A percentile compares a stretch with the other conserved stretches of the same genome.
Conservation (phyloP, 73 alveolate species). For the Symbiodinium natans region DNA sequence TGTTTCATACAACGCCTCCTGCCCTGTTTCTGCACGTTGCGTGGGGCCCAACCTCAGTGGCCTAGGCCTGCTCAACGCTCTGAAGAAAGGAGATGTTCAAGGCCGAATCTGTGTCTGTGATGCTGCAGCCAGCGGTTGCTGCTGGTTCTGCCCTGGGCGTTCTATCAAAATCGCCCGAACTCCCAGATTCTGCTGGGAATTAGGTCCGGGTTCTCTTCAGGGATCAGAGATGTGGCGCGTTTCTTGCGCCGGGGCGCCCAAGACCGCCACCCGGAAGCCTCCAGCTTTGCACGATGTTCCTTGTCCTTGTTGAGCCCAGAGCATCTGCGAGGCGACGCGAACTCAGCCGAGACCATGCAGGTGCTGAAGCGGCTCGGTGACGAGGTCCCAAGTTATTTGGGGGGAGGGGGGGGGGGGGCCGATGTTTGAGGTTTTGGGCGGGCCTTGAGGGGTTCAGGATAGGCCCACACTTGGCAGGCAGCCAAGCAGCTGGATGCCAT, state of each 20-base stretch:
- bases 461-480: neutral
- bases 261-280: no score
- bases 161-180: neutral
- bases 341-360: conserved; percentile 14
- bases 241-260: no score
- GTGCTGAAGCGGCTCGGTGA: conserved; percentile 33
- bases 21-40: neutral
- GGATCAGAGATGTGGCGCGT: no score
- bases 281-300: no score
- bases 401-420: no score
- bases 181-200: no score
- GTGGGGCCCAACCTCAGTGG: neutral
- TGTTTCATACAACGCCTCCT: neutral
- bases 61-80: neutral
- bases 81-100: neutral
- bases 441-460: neutral
- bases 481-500: conserved; percentile 42
- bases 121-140: no score
- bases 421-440: neutral
- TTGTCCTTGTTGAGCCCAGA: neutral
- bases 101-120: neutral
- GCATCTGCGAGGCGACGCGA: neutral
- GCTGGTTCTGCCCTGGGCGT: neutral
- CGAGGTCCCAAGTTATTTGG: conserved; percentile 22
- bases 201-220: no score